Evolutionary conservation across 257 asterid species (phyloP).

Genomic region (Nicotiana paniculata): DNA sequence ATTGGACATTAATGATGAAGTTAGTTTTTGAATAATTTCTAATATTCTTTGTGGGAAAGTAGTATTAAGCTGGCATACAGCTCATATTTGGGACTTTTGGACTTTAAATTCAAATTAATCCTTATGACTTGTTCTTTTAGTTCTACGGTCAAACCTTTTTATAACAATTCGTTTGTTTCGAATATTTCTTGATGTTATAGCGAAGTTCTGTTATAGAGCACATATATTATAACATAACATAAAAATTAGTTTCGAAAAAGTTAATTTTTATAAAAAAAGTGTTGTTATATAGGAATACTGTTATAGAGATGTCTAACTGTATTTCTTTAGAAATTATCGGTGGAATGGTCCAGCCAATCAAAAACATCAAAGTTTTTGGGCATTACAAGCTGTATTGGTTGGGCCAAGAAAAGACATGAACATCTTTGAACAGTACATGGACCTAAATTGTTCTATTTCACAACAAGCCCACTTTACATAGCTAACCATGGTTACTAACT

Average conservation of each 20-base stretch:
- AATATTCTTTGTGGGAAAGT: background rate
- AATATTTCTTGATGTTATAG: too few species aligned
- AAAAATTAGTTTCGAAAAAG: too few species aligned
- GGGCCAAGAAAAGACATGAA: background rate
- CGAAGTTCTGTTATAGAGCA: too few species aligned
- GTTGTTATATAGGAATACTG: too few species aligned
- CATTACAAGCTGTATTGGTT: background rate
- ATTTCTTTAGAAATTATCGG: background rate
- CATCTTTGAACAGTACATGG: background rate
- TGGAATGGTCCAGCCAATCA: background rate
- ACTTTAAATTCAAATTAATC: background rate
- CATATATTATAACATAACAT: too few species aligned
- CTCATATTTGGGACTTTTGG: background rate
- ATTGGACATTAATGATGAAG: conserved; percentile 15
- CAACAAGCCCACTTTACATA: too few species aligned
- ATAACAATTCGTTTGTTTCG: too few species aligned
- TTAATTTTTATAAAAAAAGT: too few species aligned
- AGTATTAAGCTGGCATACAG: conserved; percentile 1
- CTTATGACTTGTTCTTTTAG: background rate
- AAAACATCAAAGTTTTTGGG: background rate
- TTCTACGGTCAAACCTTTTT: background rate
- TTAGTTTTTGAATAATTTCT: conserved; percentile 10
- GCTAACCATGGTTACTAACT: too few species aligned
- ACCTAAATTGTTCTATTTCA: background rate
- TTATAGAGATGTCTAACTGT: too few species aligned